Evolutionary conservation across 2,329 filamentous ascomycete species (phyloP), one percentile per base, ranked within the genome.

Genomic region (Botrytis fabae): DNA sequence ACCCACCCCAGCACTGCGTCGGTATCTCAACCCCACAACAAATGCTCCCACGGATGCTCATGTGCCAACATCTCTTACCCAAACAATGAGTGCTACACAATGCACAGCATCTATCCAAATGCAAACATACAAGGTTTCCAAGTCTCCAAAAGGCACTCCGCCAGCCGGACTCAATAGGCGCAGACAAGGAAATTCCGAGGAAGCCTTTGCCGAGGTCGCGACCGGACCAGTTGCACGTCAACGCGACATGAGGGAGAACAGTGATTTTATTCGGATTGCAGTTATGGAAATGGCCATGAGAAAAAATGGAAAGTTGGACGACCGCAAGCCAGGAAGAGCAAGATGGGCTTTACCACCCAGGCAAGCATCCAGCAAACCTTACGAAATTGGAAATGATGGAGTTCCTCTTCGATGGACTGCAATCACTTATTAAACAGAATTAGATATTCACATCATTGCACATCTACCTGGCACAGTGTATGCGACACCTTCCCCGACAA

Each of bases 221-320:
- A 74, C 78, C 66, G 85, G 69, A 82, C 87, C 57, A 84, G 85
- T 64, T 81, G 84, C 76, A 77, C 87, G 90, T 35, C 90, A 91
- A 80, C 86, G 90, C 64, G 90, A 92, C 80, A 87, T 91, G 84
- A 88, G 90, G 44, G 90, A 92, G 80, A 92, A 92, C 77, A 86
- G 89, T 59, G 89, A 92, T 78, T 92, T 92, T 78, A 91, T 92
- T 78, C 87, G 90, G 77, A 88, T 92, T 71, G 90, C 90, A 51
- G 90, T 92, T 69, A 89, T 92, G 86, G 90, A 92, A 79, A 91
- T 92, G 87, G 87, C 90, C 20, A 92, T 92, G 90, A 87, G 90
- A 72, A 88, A 87, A 78, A 84, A 84, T 61, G 90, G 90, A 76
- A 92, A 92, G 80, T 83, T 92, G 69, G 89, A 91, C 77, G 88